Conservation (phyloP, 1,284 basidiomycete species). For the Puccinia polysora region DNA sequence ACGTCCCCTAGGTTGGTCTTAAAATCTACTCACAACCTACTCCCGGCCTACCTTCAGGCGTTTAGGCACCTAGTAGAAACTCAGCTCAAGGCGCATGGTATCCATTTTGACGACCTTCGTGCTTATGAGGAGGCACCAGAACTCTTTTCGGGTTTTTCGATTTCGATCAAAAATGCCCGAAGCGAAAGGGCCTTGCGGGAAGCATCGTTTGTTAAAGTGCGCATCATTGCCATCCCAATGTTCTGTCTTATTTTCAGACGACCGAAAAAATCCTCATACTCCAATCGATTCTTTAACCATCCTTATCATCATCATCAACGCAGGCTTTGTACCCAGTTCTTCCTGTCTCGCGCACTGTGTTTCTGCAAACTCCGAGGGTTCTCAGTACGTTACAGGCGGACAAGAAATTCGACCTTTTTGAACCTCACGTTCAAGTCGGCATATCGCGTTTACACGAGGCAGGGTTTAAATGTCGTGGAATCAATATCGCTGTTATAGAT, state of each 20-base stretch:
- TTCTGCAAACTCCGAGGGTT: conserved; percentile 17
- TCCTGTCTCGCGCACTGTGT: conserved; percentile 14
- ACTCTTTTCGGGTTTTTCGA: conserved; percentile 11
- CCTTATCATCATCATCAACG: not conserved
- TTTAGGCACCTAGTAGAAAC: conserved; percentile 8
- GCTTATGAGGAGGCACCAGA: not conserved
- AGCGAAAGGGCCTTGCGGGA: not conserved
- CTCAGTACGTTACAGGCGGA: not conserved
- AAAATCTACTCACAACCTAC: not conserved
- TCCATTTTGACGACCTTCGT: conserved; percentile 2
- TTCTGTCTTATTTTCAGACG: not conserved
- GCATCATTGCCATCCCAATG: not conserved
- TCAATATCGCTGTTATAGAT: conserved; percentile 60
- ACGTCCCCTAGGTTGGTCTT: no score
- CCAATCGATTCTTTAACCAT: not conserved
- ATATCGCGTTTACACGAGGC: conserved; percentile 55
- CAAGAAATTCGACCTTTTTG: conserved; percentile 16
- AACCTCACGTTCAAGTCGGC: conserved; percentile 41
- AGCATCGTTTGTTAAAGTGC: conserved; percentile 17
- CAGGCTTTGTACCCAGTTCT: conserved; percentile 34
- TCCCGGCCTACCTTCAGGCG: not conserved
- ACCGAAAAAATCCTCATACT: not conserved
- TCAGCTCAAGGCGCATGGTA: not conserved
- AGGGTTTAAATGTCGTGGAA: conserved; percentile 59
- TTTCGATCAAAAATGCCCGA: conserved; percentile 4